Evolutionary conservation across 805 yeast species (phyloP).

Genomic region (Wickerhamia fluorescens): DNA sequence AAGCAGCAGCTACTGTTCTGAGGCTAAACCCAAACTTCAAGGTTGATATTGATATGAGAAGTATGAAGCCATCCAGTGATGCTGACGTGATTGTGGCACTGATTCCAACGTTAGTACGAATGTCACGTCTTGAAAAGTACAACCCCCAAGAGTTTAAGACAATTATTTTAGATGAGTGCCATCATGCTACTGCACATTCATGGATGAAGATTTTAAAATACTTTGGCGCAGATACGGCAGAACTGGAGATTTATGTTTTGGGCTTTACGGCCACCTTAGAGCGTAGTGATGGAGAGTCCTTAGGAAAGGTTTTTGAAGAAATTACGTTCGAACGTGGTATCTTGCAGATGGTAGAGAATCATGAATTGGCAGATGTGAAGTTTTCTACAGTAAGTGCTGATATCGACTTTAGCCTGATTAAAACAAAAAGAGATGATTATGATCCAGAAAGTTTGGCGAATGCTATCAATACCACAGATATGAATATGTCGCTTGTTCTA

Average conservation of each 20-base stretch:
- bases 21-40: conserved; percentile 41
- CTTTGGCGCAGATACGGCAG: conserved; percentile 42
- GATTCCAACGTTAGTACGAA: conserved; percentile 53
- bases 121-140: conserved; percentile 43
- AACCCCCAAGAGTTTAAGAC: conserved; percentile 58
- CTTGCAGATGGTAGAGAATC: conserved; percentile 56
- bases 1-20: conserved; percentile 50
- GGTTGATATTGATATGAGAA: conserved; percentile 69
- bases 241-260: conserved; percentile 47
- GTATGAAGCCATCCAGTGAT: conserved; percentile 29
- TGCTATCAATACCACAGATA: conserved; percentile 46
- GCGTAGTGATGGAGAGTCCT: conserved; percentile 60
- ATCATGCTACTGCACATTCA: conserved; percentile 73
- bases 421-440: conserved; percentile 44
- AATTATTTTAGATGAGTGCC: conserved; percentile 86
- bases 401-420: conserved; percentile 34
- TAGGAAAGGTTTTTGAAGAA: conserved; percentile 59
- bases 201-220: conserved; percentile 53
- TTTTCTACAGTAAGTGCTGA: conserved; percentile 52
- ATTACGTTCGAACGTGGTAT: conserved; percentile 66
- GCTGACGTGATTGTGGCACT: conserved; percentile 74
- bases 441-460: conserved; percentile 42
- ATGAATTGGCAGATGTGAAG: conserved; percentile 63
- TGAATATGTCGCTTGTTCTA: conserved; percentile 30
- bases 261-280: conserved; percentile 89